Evolutionary conservation across 202 grass and related monocot genomes (phyloP), one percentile per base, ranked within the genome.

Genomic region (Saccharum hybrid): DNA sequence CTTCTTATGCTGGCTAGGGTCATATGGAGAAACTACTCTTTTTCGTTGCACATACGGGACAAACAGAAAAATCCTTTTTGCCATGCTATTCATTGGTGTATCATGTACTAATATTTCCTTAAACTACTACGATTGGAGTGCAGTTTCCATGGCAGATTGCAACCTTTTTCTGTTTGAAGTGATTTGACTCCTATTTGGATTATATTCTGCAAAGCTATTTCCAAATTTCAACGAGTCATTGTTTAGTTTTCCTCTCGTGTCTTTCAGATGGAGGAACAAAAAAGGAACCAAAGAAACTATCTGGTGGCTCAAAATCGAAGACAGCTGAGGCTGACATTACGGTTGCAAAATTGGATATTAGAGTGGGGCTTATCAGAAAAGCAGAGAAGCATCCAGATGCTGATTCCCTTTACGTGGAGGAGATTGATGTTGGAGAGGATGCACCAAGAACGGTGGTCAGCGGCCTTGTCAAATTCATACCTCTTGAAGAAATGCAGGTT

Each of bases 401-500:
- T 7, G 96, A 96, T 92, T 96, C 96, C 37, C 96, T 98, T 81
- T 98, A 98, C 18, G 88, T 98, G 2, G 96, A 96, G 85, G 96
- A 96, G 91, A 98, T 98, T 3, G 93, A 98, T 84, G 91, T 96
- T 56, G 96, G 91, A 57, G 96, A 98, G 79, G 93, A 81, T 30
- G 87, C 85, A 74, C 86, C 89, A 72, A 91, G 96, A 89, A 98
- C 89, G 42, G 93, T 98, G 21, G 96, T 94, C 68, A 98, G 96
- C 60, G 93, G 96, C 28, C 96, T 98, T 66, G 93, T 98, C 16
- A 98, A 90, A 78, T 98, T 77, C 74, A 90, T 98, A 73, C 91
- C 96, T 65, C 86, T 96, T 46, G 93, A 98, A 81, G 91, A 98
- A 85, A 96, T 98, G 91, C 91, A 98, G 96, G 96, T 94, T 39